Percentiles rank a stretch among this genome's conserved stretches.
Conservation (phyloP, 768 basidiomycete species). For the Phylloporus arenicola region DNA sequence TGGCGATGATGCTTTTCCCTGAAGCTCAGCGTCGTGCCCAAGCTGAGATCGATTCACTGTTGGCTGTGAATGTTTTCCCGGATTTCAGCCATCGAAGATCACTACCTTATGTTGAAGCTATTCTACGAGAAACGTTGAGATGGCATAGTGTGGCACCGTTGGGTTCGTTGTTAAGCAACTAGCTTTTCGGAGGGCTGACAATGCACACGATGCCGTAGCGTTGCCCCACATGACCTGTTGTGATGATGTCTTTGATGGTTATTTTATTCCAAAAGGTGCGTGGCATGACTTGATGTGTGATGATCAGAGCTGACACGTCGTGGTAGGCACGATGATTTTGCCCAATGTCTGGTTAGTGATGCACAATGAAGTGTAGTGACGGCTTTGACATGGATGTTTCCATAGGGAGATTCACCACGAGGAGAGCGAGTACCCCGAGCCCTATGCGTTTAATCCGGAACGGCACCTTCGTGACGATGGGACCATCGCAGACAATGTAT, state of each 20-base stretch:
- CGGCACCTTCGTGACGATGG: constrained; percentile 24
- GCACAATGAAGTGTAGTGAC: not conserved
- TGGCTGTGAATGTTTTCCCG: constrained; percentile 12
- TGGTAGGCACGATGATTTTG: constrained; percentile 25
- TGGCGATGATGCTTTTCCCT: constrained; percentile 29
- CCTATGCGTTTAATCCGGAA: constrained; percentile 24
- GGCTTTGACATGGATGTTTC: not conserved
- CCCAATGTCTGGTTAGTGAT: constrained; percentile 27
- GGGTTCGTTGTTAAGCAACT: constrained; percentile 13
- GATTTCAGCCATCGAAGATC: constrained; percentile 24
- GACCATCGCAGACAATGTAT: constrained; percentile 15
- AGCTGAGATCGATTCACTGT: constrained; percentile 25
- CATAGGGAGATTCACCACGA: constrained; percentile 29
- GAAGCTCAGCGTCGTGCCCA: constrained; percentile 28
- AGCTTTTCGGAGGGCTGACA: constrained; percentile 5
- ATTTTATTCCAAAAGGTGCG: constrained; percentile 35
- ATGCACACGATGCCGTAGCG: constrained; percentile 7
- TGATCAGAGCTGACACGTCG: constrained; percentile 2
- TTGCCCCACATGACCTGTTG: constrained; percentile 25
- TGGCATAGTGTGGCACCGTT: constrained; percentile 30
- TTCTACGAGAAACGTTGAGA: constrained; percentile 29
- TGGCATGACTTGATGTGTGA: not conserved
- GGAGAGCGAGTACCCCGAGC: constrained; percentile 25
- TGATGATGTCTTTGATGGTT: constrained; percentile 44
- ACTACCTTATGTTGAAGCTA: constrained; percentile 26